Evolutionary conservation across 169 alveolate species (phyloP), one percentile per base, ranked within the genome.

Genomic region (Plasmodium gaboni): DNA sequence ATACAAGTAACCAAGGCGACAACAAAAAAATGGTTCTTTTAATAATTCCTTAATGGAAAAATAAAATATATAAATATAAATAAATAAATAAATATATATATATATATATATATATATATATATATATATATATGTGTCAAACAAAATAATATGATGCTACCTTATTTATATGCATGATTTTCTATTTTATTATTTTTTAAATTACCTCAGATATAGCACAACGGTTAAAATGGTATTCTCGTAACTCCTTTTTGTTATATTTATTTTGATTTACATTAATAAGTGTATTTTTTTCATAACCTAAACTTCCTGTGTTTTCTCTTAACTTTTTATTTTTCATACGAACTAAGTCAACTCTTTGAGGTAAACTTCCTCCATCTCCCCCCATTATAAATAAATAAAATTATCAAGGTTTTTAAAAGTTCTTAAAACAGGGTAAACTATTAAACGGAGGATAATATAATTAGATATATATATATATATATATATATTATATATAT

Each of bases 331-430:
- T 83, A 24, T 83, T 68, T 67, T 83, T 83, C 91, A 83, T 83
- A 15, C 83, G 48, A 53, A 83, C 91, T 46, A 83, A 10, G 28
- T 83, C 91, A 22, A 83, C 91, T 22, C 91, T 38, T 50, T 83
- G 91, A 12, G 91, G 91, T 60, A 83, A 53, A 26, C 91, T 83
- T 17, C 91, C 91, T 13, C 91, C 91, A 64, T 83, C 91, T 55
- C 91, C 91, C 44, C 91, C 91, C 91, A 83, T 83, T 53, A 2
- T 63, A 46, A 15, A 48, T 6, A 38, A 38, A 38, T 38, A 38
- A 38, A 38, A 38, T 38, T 38, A 38, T 38, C 46, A 38, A 38
- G 9, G 9, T 38, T 5, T 38, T 5, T 38, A 38, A 38, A 38
- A 4, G 46, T 38, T 38, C 0, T 38, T 38, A 38, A 38, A 38